Evolutionary conservation across 345 rosid genomes (phyloP).

Genomic region (Erucastrum elatum): DNA sequence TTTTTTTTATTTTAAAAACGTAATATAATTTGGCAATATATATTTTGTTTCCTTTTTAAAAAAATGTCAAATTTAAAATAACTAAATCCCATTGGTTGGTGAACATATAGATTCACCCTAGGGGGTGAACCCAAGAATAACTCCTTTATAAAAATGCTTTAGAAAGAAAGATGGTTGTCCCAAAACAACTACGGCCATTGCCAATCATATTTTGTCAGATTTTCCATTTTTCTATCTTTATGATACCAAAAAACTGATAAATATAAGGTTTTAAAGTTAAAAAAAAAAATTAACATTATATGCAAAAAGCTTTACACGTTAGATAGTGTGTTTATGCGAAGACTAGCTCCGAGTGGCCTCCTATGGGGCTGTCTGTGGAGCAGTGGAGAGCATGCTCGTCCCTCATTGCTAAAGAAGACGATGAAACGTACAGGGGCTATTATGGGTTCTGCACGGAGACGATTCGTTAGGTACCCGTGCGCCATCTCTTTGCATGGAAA

Average conservation of each 20-base stretch:
- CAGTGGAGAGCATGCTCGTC: not conserved
- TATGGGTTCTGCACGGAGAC: not conserved
- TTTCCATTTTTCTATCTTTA: not conserved
- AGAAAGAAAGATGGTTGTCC: too few species aligned
- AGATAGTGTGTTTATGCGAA: not conserved
- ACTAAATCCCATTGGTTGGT: too few species aligned
- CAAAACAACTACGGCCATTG: too few species aligned
- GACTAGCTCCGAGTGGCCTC: not conserved
- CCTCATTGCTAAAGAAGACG: not conserved
- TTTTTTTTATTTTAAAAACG: too few species aligned
- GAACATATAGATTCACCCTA: too few species aligned
- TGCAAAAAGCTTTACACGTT: not conserved
- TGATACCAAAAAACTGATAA: not conserved
- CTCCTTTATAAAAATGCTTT: too few species aligned
- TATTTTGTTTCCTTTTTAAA: too few species aligned
- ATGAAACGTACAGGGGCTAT: not conserved
- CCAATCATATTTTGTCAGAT: not conserved
- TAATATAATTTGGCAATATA: too few species aligned
- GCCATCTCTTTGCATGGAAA: not conserved
- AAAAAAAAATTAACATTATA: not conserved
- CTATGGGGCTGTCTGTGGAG: not conserved
- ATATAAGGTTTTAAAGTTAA: not conserved
- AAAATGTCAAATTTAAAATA: too few species aligned
- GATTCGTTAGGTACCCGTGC: not conserved
- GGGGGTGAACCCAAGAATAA: too few species aligned